A percentile compares a stretch with the other conserved stretches of the same genome.
These are phyloP conservation scores for Cercospora citrullina DNA, from an alignment of 2,329 filamentous ascomycete genomes.

Conservation along the genomic window DNA sequence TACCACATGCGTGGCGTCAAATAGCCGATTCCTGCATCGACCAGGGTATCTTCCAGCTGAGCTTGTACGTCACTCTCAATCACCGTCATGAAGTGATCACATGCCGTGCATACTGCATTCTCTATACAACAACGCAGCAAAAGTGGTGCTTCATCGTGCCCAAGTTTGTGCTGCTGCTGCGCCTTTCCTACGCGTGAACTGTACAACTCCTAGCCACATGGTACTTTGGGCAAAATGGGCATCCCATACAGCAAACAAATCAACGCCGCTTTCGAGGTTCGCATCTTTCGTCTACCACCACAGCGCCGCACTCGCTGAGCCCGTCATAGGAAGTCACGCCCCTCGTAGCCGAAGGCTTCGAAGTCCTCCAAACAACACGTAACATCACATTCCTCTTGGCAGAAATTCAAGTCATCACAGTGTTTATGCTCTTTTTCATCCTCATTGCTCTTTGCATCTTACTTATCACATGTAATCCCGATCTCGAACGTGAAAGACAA, in stretches of 20 bases:
- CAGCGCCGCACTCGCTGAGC: too few species aligned
- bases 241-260: slow-evolving; percentile 56
- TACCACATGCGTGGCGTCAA: background rate
- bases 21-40: background rate
- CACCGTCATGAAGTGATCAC: background rate
- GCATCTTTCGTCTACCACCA: too few species aligned
- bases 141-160: background rate
- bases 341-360: slow-evolving; percentile 51
- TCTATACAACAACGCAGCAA: background rate
- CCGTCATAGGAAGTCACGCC: slow-evolving; percentile 45
- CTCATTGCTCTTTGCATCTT: slow-evolving; percentile 43
- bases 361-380: slow-evolving; percentile 52
- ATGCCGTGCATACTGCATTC: background rate
- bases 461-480: slow-evolving; percentile 51
- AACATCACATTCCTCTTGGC: slow-evolving; percentile 53
- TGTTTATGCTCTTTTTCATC: slow-evolving; percentile 45
- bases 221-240: slow-evolving; percentile 43
- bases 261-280: slow-evolving; percentile 49
- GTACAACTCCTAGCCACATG: too few species aligned
- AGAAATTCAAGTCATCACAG: slow-evolving; percentile 50
- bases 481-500: slow-evolving; percentile 47
- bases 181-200: too few species aligned
- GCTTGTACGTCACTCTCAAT: background rate
- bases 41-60: background rate
- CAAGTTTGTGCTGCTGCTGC: background rate